Base-by-base conservation (phyloP, 306 rosid species). In the Medicago lupulina region DNA sequence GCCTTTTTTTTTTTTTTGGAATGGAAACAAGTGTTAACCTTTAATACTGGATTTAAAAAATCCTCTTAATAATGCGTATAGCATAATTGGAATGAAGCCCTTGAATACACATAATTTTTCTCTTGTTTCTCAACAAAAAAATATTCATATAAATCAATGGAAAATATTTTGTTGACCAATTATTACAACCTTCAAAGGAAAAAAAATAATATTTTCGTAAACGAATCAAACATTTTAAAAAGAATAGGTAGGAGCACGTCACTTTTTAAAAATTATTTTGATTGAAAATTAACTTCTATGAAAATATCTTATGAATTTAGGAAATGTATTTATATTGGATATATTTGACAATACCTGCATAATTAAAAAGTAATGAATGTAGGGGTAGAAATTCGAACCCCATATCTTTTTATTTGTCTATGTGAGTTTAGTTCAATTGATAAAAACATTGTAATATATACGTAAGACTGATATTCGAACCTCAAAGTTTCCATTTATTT, bases 61-160 rank as follows among this genome's bases (percentile, higher is more conserved):
- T 76, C 70, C 13, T 62, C 63, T 46, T 3, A 58, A 41, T 53
- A 70, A 46, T 54, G 55, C 1, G 10, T 18, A 64, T 41, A 19
- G 17, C 40, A 59, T 55, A 81, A 46, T 59, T 76, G 85, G 79
- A 40, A 74, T 62, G 57, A 44, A 59, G 28, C 54, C 16, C 36
- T 70, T 60, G 14, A 57, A 70, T 70, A 16, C 63, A 46, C 68
- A 21, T 43, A 60, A 41, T 7, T 60, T 7, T 25, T 62, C 16
- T 40, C 23, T 66, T 60, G 66, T 14, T 66, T 49, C 70, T 34
- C 53, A 41, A 53, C 34, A 40, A 21, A 34, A 4, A 61, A 38
- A 70, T 76, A 18, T 19, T 49, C 71, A 36, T 59, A 53, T 47
- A 43, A 15, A n/a, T 67, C 75, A 44, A 59, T 50, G 16, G 41